Percentiles rank a stretch among this genome's conserved stretches.
phyloP scores from a whole-genome alignment of 768 basidiomycete species.

The Russula foetens region DNA sequence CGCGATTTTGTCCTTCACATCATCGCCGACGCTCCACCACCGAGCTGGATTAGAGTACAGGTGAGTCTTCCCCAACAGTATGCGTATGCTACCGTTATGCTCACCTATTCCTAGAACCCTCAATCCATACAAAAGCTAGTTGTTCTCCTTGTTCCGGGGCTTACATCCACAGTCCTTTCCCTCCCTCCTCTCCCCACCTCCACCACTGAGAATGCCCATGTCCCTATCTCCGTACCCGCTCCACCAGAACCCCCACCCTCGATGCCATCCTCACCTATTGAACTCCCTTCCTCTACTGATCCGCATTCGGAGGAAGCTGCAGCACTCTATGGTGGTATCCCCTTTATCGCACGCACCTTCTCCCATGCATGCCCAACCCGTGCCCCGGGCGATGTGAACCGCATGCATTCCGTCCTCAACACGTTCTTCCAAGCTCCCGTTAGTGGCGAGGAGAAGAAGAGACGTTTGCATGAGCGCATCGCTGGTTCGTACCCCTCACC shows the following conservation, averaged over 20 bases:
- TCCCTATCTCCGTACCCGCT: slow-evolving; percentile 41
- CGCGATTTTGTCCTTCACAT: slow-evolving; percentile 82
- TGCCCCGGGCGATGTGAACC: slow-evolving; percentile 80
- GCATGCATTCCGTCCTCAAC: slow-evolving; percentile 81
- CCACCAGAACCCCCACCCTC: slow-evolving; percentile 29
- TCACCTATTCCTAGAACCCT: slow-evolving; percentile 46
- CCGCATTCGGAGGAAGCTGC: slow-evolving; percentile 18
- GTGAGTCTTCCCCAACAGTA: slow-evolving; percentile 23
- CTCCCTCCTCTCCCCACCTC: slow-evolving; percentile 66
- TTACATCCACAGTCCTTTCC: slow-evolving; percentile 66
- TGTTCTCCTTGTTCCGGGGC: slow-evolving; percentile 74
- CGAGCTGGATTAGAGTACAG: slow-evolving; percentile 80
- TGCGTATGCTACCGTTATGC: neutral
- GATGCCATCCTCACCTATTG: neutral
- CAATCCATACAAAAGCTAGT: slow-evolving; percentile 72
- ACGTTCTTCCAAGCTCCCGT: slow-evolving; percentile 78
- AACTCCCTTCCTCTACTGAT: slow-evolving; percentile 20
- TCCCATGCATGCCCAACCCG: slow-evolving; percentile 90
- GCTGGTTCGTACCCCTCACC: slow-evolving; percentile 28
- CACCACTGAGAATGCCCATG: slow-evolving; percentile 47
- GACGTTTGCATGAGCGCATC: slow-evolving; percentile 40
- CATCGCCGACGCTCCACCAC: slow-evolving; percentile 72
- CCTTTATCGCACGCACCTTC: slow-evolving; percentile 73
- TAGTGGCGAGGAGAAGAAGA: slow-evolving; percentile 71
- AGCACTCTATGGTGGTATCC: slow-evolving; percentile 31